These are phyloP conservation scores for Stylosanthes scabra DNA, from an alignment of 331 rosid genomes.

Conservation along the genomic window DNA sequence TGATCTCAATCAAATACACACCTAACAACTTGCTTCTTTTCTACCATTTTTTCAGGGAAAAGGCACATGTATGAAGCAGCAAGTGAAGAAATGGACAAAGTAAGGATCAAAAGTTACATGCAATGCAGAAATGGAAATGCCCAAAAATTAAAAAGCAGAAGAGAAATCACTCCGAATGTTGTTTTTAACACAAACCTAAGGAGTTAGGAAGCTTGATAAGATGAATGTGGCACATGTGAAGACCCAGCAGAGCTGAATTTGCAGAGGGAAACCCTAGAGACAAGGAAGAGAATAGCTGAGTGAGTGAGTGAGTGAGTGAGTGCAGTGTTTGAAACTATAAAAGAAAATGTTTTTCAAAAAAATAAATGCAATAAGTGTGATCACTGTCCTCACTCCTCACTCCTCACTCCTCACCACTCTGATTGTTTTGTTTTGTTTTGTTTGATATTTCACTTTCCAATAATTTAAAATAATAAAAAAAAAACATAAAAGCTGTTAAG, in stretches of 20 bases:
- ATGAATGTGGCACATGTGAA: slow-evolving; percentile 32
- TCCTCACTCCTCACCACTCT: neutral
- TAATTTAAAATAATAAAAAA: slow-evolving; percentile 16
- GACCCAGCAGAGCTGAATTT: slow-evolving; percentile 1
- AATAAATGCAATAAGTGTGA: slow-evolving; percentile 44
- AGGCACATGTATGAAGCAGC: slow-evolving; percentile 9
- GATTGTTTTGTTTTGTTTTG: slow-evolving; percentile 13
- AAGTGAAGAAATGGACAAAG: neutral
- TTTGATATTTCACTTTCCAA: slow-evolving; percentile 45
- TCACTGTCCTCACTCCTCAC: slow-evolving; percentile 19
- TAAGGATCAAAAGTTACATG: slow-evolving; percentile 29
- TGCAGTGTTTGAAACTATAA: slow-evolving; percentile 40
- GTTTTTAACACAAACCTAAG: slow-evolving; percentile 1
- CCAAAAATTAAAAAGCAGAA: neutral
- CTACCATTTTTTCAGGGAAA: neutral
- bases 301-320: neutral
- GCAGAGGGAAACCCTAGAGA: slow-evolving; percentile 48
- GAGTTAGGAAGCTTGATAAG: slow-evolving; percentile 10
- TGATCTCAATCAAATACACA: neutral
- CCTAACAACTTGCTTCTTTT: slow-evolving; percentile 7
- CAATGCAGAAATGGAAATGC: slow-evolving; percentile 32
- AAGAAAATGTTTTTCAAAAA: neutral
- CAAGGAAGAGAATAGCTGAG: neutral
- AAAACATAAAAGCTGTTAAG: slow-evolving; percentile 9
- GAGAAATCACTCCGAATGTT: neutral